phyloP scores from a whole-genome alignment of 495 filamentous ascomycete species.

The Bacidia rubella region DNA sequence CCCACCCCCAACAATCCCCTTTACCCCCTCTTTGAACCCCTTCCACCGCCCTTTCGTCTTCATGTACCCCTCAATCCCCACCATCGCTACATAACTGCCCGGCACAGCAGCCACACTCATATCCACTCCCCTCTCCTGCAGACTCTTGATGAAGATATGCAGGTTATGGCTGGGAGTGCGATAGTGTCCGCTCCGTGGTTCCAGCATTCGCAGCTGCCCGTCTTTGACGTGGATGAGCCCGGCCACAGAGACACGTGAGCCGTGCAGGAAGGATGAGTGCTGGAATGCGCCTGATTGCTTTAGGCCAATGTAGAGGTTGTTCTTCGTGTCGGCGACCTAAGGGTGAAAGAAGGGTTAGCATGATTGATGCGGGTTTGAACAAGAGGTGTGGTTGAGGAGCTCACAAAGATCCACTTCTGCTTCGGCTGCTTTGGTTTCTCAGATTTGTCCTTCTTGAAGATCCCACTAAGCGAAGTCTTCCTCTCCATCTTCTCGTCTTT shows the following conservation, averaged over 20 bases:
- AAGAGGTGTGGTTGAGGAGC: background rate
- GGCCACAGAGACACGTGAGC: constrained; percentile 65
- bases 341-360: background rate
- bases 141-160: constrained; percentile 56
- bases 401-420: constrained; percentile 14
- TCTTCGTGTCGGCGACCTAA: constrained; percentile 59
- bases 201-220: constrained; percentile 45
- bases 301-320: constrained; percentile 80
- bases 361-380: background rate
- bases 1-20: background rate
- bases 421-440: constrained; percentile 1
- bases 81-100: constrained; percentile 66
- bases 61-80: constrained; percentile 70
- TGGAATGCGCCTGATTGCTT: constrained; percentile 83
- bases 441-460: background rate
- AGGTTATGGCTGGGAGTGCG: constrained; percentile 70
- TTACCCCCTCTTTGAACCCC: background rate
- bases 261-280: constrained; percentile 78
- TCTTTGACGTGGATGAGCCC: constrained; percentile 75
- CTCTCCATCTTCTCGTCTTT: background rate
- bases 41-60: constrained; percentile 42
- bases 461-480: background rate
- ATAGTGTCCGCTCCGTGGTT: constrained; percentile 64
- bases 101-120: constrained; percentile 64
- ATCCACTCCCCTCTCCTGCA: constrained; percentile 64